Evolutionary conservation across 768 basidiomycete species (phyloP).

Genomic region (Suillus placidus): DNA sequence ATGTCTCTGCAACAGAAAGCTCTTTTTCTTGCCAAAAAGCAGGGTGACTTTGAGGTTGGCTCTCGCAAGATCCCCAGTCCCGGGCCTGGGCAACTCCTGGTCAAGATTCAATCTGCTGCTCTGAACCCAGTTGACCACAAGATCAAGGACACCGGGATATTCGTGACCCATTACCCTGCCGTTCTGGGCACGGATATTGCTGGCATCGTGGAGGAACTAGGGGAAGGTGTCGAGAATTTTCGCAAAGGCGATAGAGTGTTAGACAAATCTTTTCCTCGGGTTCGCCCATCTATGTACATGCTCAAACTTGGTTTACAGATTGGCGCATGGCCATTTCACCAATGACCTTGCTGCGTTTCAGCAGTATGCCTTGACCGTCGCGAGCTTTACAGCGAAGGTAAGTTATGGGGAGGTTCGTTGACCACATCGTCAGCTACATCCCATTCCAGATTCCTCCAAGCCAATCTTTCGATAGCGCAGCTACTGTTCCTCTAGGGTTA

Average conservation of each 20-base stretch:
- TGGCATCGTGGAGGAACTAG: slow-evolving; percentile 44
- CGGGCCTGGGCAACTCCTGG: slow-evolving; percentile 42
- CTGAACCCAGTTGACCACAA: slow-evolving; percentile 53
- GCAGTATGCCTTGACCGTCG: slow-evolving; percentile 39
- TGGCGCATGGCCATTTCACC: slow-evolving; percentile 32
- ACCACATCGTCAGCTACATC: background rate
- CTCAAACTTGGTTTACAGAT: slow-evolving; percentile 26
- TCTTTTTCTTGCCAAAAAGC: slow-evolving; percentile 27
- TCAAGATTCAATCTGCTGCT: slow-evolving; percentile 41
- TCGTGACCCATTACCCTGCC: slow-evolving; percentile 39
- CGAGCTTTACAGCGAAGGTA: slow-evolving; percentile 42
- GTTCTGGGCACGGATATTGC: slow-evolving; percentile 40
- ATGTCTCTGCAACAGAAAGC: slow-evolving; percentile 36
- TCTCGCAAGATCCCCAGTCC: slow-evolving; percentile 35
- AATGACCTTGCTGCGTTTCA: slow-evolving; percentile 41
- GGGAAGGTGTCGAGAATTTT: slow-evolving; percentile 38
- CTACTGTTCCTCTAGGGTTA: slow-evolving; percentile 50
- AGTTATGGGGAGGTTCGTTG: background rate
- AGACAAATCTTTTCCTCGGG: slow-evolving; percentile 9
- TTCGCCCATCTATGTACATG: slow-evolving; percentile 17
- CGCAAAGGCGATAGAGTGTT: slow-evolving; percentile 45
- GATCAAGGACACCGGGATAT: slow-evolving; percentile 34
- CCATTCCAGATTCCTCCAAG: slow-evolving; percentile 44
- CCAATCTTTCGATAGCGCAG: slow-evolving; percentile 46
- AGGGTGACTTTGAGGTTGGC: slow-evolving; percentile 34